phyloP scores from a whole-genome alignment of 106 monocot species.

The Narthecium ossifragum region DNA sequence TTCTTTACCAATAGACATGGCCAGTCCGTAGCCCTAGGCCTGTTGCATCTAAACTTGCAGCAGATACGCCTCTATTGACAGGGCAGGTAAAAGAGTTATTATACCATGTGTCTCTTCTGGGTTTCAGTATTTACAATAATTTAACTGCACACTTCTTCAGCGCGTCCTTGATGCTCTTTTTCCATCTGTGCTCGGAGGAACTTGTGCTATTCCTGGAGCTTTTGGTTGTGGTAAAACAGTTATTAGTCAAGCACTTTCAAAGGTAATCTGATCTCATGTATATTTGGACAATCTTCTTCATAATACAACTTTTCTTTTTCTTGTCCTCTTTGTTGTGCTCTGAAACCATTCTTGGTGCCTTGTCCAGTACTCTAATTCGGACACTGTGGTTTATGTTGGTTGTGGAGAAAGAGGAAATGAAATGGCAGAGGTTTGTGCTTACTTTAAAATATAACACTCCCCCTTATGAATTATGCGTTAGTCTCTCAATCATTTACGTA shows the following conservation, averaged over 20 bases:
- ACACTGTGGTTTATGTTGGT: constrained; percentile 96
- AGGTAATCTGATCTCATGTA: constrained; percentile 35
- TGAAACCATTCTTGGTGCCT: not conserved
- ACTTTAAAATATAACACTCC: no score
- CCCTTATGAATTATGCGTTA: no score
- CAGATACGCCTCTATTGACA: constrained; percentile 97
- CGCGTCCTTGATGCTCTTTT: constrained; percentile 99
- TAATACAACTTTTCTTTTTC: not conserved
- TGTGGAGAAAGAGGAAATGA: constrained; percentile 99
- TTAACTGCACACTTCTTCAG: constrained; percentile 18
- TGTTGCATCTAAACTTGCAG: constrained; percentile 91
- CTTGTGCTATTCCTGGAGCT: constrained; percentile 99
- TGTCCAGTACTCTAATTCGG: constrained; percentile 94
- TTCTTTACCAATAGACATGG: no score
- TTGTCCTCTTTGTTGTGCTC: not conserved
- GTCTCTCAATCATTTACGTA: no score
- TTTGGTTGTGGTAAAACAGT: constrained; percentile 99
- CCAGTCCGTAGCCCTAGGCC: constrained; percentile 96
- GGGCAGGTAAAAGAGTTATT: constrained; percentile 56
- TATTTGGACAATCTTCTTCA: not conserved
- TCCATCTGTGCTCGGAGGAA: constrained; percentile 97
- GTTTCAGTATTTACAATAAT: not conserved
- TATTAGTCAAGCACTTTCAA: constrained; percentile 99
- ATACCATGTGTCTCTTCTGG: not conserved
- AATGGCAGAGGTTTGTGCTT: constrained; percentile 84